Evolutionary conservation across 2,329 filamentous ascomycete species (phyloP).

Genomic region (Aspergillus neotritici): DNA sequence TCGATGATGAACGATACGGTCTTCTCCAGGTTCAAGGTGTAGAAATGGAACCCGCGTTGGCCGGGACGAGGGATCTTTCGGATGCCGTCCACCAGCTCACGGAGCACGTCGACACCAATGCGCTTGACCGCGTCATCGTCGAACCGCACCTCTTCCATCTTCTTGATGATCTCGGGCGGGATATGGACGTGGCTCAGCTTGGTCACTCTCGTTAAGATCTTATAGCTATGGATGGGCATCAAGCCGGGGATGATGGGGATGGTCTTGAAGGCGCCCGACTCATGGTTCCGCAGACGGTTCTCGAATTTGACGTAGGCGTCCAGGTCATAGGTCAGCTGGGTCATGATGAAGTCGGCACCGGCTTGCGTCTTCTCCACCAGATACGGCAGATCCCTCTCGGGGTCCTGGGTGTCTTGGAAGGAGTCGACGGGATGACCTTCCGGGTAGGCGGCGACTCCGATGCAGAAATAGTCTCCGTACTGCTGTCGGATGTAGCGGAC

Average conservation of each 20-base stretch:
- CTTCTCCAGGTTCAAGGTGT: constrained; percentile 94
- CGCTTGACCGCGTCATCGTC: constrained; percentile 47
- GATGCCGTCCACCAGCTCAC: constrained; percentile 75
- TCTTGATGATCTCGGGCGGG: constrained; percentile 62
- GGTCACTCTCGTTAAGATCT: constrained; percentile 87
- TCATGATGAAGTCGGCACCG: constrained; percentile 97
- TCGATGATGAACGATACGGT: constrained; percentile 91
- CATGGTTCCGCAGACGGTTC: constrained; percentile 66
- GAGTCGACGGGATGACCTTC: constrained; percentile 92
- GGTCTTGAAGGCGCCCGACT: constrained; percentile 76
- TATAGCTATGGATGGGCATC: constrained; percentile 97
- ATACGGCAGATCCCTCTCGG: constrained; percentile 68
- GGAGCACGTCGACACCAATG: constrained; percentile 58
- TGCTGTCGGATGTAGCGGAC: constrained; percentile 80
- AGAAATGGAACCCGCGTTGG: constrained; percentile 88
- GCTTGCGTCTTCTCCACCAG: constrained; percentile 85
- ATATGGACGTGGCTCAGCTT: constrained; percentile 89
- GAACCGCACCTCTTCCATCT: constrained; percentile 46
- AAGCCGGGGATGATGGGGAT: constrained; percentile 89
- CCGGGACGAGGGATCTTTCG: constrained; percentile 57
- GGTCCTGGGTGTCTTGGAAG: constrained; percentile 70
- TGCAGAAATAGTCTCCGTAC: constrained; percentile 91
- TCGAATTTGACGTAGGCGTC: constrained; percentile 79
- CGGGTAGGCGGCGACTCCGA: constrained; percentile 90
- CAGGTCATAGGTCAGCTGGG: constrained; percentile 91